Evolutionary conservation across 2,329 filamentous ascomycete genomes (phyloP).

Genomic region (Conoideocrella luteorostrata): DNA sequence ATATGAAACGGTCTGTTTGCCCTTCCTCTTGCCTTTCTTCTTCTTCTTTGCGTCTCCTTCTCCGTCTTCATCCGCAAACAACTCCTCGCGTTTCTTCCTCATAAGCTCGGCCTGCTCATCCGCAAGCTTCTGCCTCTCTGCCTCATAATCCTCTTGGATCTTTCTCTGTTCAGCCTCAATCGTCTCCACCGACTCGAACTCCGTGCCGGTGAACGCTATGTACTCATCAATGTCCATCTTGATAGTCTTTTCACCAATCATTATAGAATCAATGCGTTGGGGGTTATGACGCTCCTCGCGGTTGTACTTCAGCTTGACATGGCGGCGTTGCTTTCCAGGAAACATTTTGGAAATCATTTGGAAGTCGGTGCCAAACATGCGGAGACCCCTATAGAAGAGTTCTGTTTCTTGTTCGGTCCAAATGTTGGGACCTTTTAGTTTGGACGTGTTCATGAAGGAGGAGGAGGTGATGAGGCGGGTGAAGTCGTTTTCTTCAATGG

Average conservation of each 20-base stretch:
- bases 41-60: conserved; percentile 29
- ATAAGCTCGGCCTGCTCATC: conserved; percentile 43
- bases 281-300: conserved; percentile 68
- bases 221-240: conserved; percentile 57
- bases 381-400: conserved; percentile 67
- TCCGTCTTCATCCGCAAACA: conserved; percentile 37
- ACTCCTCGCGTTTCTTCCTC: conserved; percentile 41
- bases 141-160: conserved; percentile 38
- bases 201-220: conserved; percentile 44
- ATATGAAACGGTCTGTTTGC: conserved; percentile 26
- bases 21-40: conserved; percentile 25
- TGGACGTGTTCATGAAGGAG: conserved; percentile 57
- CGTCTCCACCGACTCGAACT: conserved; percentile 48
- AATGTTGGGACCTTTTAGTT: conserved; percentile 55
- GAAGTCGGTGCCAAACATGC: conserved; percentile 78
- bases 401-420: conserved; percentile 70
- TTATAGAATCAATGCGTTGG: conserved; percentile 53
- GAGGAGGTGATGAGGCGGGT: conserved; percentile 63
- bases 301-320: conserved; percentile 78
- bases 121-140: conserved; percentile 33
- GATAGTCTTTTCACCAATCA: conserved; percentile 54
- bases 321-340: conserved; percentile 60
- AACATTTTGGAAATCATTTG: conserved; percentile 74
- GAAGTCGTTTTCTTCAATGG: conserved; percentile 72
- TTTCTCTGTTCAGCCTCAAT: conserved; percentile 50